A percentile compares a stretch with the other conserved stretches of the same genome.
Conservation (phyloP, 2,329 filamentous ascomycete genomes). For the Monilinia polystroma region DNA sequence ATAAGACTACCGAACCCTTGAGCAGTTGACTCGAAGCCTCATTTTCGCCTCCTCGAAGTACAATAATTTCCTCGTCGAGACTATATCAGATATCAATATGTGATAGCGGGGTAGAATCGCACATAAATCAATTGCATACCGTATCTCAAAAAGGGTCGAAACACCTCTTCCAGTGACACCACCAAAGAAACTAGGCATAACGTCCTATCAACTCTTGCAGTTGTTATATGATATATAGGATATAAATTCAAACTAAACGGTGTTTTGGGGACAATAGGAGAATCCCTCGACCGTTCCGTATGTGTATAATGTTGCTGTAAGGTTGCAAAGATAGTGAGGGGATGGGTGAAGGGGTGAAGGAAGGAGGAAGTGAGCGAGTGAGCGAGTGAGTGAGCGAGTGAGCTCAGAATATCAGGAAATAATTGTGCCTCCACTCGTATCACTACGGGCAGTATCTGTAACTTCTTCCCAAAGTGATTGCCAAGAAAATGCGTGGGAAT, state of each 20-base stretch:
- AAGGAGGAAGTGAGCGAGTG: not conserved
- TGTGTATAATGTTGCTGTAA: not conserved
- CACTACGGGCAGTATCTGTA: not conserved
- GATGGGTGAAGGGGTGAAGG: not conserved
- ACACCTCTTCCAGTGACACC: slow-evolving; percentile 39
- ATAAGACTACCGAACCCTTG: slow-evolving; percentile 72
- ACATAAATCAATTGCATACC: slow-evolving; percentile 33
- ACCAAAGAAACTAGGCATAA: slow-evolving; percentile 40
- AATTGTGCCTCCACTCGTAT: not conserved
- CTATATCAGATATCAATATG: slow-evolving; percentile 49
- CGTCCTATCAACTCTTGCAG: slow-evolving; percentile 12
- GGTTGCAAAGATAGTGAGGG: not conserved
- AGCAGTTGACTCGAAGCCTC: slow-evolving; percentile 75
- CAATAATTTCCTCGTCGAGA: slow-evolving; percentile 74
- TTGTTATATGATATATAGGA: not conserved
- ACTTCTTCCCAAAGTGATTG: not conserved
- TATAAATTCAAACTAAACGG: not conserved
- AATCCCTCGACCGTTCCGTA: not conserved
- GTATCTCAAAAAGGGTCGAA: slow-evolving; percentile 42
- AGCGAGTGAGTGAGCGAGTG: not conserved
- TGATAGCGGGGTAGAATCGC: slow-evolving; percentile 21
- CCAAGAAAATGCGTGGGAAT: not conserved
- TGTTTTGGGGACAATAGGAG: not conserved
- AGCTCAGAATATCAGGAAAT: slow-evolving; percentile 2
- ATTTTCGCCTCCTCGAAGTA: slow-evolving; percentile 72